Evolutionary conservation across 768 basidiomycete species (phyloP), one percentile per base, ranked within the genome.

Genomic region (Pisolithus tinctorius): DNA sequence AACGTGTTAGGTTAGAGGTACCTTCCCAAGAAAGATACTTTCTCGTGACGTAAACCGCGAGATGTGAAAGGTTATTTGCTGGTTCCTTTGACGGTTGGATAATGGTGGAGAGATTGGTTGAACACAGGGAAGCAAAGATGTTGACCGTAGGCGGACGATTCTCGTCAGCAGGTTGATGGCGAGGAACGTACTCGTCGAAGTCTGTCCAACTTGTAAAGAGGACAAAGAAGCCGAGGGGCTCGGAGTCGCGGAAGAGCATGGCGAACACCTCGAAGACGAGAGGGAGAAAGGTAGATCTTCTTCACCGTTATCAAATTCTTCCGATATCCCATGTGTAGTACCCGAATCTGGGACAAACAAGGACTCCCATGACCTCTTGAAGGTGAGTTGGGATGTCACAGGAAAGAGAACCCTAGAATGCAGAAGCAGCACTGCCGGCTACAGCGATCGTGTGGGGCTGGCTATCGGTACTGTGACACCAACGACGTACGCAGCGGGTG

Each of bases 271-370:
- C 6, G 82, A 81, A 2, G 80, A 79, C 8, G 82, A 82, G 17
- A 84, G 70, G 0, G 79, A 80, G 60, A 81, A 83, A 1, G 83
- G 79, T 49, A 78, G 74, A 10, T 74, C 71, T 53, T 82, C 80
- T 47, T 80, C 75, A 30, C 80, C 81, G 58, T 81, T 72, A 41
- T 20, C 20, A 20, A 61, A 63, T 44, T 71, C 71, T 53, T 69
- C 68, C 2, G 68, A 62, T 23, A 68, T 67, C n/a, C 57, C 51
- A 10, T 62, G 58, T 51, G 58, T 6, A 23, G 51, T 8, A 45
- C 8, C 20, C 53, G 13, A 9, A 48, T 38, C 11, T 62, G 58
- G 14, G 62, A 64, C 41, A 34, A 55, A 42, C 25, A 39, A 20
- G 20, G 20, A 20, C 20, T 39, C 23, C 29, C 3, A 7, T 50